A percentile compares a stretch with the other conserved stretches of the same genome.
Evolutionary conservation across 2,329 filamentous ascomycete genomes (phyloP).

Genomic region (Grosmannia penicillata): DNA sequence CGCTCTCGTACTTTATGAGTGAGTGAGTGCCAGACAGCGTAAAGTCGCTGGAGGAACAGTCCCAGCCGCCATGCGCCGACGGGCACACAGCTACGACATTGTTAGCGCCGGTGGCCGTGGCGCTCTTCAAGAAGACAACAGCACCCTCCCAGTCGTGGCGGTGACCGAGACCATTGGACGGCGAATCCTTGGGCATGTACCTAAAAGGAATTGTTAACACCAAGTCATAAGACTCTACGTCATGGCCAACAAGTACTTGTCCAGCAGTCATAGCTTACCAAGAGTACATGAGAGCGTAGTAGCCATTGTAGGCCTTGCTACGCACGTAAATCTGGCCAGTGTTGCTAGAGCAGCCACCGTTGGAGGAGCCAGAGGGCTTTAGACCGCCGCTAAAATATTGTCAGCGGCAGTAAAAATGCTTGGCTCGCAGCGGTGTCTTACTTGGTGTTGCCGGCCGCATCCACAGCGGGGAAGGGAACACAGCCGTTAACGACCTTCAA

Average conservation of each 20-base stretch:
- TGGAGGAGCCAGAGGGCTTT: conserved; percentile 15
- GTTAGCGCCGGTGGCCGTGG: conserved; percentile 13
- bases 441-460: conserved; percentile 41
- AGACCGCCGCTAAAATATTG: conserved; percentile 18
- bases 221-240: neutral
- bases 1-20: conserved; percentile 19
- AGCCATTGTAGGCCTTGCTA: conserved; percentile 13
- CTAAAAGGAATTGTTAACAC: neutral
- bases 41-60: conserved; percentile 12
- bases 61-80: conserved; percentile 22
- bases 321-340: conserved; percentile 25
- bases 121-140: conserved; percentile 18
- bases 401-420: too few relatives aligned
- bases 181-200: conserved; percentile 30
- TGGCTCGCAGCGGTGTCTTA: conserved; percentile 15
- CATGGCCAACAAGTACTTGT: too few relatives aligned
- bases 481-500: conserved; percentile 43
- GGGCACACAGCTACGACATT: conserved; percentile 19
- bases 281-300: conserved; percentile 24
- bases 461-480: conserved; percentile 47
- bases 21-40: conserved; percentile 11
- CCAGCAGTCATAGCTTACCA: conserved; percentile 13
- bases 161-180: conserved; percentile 18
- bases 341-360: conserved; percentile 18
- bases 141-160: conserved; percentile 25